Evolutionary conservation across 257 asterid species (phyloP).

Genomic region (Ehretia macrophylla): DNA sequence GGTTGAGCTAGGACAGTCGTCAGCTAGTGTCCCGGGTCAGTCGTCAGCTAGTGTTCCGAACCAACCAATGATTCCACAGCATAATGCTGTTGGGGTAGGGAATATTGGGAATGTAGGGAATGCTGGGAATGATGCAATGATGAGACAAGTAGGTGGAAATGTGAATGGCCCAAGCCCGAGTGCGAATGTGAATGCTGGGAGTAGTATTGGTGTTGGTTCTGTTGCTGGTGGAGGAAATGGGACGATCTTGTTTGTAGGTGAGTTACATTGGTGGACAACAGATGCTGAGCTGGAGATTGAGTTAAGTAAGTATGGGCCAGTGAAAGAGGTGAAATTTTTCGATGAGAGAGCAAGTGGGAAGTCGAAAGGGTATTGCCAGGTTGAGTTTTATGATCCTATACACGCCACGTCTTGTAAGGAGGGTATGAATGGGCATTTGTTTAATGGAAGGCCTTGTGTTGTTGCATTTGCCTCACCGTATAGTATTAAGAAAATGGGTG

Average conservation of each 20-base stretch:
- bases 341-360: constrained; percentile 98
- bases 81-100: constrained; percentile 17
- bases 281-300: constrained; percentile 88
- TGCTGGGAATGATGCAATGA: constrained; percentile 11
- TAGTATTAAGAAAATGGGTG: constrained; percentile 81
- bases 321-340: constrained; percentile 86
- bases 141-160: constrained; percentile 29
- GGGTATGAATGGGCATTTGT: constrained; percentile 72
- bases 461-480: constrained; percentile 90
- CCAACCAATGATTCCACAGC: constrained; percentile 21
- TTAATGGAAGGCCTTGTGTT: constrained; percentile 89
- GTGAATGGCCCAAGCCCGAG: constrained; percentile 2
- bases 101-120: constrained; percentile 17
- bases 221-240: constrained; percentile 43
- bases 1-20: constrained; percentile 33
- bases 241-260: constrained; percentile 82
- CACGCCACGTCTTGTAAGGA: constrained; percentile 88
- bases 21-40: constrained; percentile 11
- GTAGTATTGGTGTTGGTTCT: constrained; percentile 16
- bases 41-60: constrained; percentile 15
- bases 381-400: constrained; percentile 72
- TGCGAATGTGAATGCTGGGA: constrained; percentile 18
- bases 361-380: constrained; percentile 97
- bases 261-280: constrained; percentile 97
- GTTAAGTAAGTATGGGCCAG: constrained; percentile 70